Conservation (phyloP, 495 filamentous ascomycete species). For the Talaromyces wortmannii region DNA sequence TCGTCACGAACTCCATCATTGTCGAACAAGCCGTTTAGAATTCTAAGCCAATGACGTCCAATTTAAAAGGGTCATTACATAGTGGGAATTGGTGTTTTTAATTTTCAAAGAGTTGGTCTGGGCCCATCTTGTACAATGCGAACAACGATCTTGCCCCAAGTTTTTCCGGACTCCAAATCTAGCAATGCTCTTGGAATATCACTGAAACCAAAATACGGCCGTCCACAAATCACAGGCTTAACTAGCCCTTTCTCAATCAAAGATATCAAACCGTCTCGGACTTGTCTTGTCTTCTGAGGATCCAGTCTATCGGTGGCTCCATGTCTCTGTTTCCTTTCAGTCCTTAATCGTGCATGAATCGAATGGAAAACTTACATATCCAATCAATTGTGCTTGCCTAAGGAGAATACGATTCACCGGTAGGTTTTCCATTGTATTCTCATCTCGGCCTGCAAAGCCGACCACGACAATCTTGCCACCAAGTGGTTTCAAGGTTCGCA, state of each 20-base stretch:
- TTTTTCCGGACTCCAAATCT: not conserved
- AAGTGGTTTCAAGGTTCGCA: not conserved
- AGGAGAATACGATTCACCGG: not conserved
- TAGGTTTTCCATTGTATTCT: not conserved
- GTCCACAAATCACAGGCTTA: not conserved
- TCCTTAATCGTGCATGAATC: not conserved
- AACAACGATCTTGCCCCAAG: not conserved
- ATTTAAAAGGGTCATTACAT: not conserved
- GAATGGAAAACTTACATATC: not conserved
- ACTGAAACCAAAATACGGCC: not conserved
- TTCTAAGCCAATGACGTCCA: too few relatives aligned
- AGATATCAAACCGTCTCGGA: not conserved
- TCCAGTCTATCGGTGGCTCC: not conserved
- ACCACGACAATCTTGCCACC: not conserved
- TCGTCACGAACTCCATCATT: too few relatives aligned
- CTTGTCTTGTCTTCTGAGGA: not conserved
- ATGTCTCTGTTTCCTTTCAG: not conserved
- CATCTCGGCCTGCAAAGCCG: not conserved
- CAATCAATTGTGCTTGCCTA: not conserved
- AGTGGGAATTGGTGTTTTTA: too few relatives aligned
- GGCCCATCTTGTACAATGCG: not conserved
- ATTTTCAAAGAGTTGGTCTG: not conserved
- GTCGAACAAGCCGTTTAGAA: too few relatives aligned
- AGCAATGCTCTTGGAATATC: not conserved
- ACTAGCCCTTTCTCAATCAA: not conserved